These are phyloP conservation scores for Carex arenaria DNA, from an alignment of 202 grass and related monocot genomes.

Conservation along the genomic window DNA sequence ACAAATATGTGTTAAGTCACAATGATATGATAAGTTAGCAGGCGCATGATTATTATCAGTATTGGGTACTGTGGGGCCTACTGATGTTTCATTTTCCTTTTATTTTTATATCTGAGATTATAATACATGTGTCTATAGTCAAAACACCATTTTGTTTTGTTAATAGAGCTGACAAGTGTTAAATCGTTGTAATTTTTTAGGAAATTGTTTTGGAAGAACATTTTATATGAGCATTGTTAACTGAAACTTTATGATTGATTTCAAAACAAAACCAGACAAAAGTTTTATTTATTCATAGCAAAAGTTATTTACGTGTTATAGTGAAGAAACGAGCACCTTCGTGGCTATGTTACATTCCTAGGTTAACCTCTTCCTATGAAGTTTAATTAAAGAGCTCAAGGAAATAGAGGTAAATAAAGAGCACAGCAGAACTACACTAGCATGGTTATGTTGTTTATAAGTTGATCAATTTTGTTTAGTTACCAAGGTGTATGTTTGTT, in stretches of 20 bases:
- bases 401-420: neutral
- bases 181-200: neutral
- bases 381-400: neutral
- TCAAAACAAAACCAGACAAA: neutral
- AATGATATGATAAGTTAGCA: neutral
- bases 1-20: neutral
- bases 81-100: neutral
- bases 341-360: neutral
- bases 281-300: neutral
- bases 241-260: neutral
- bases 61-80: neutral
- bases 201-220: neutral
- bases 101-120: neutral
- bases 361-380: neutral
- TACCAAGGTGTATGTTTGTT: neutral
- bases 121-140: neutral
- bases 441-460: neutral
- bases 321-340: neutral
- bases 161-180: neutral
- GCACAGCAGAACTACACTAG: neutral
- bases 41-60: neutral
- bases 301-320: neutral
- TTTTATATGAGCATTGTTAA: neutral
- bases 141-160: neutral
- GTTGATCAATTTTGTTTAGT: neutral